phyloP scores from a whole-genome alignment of 208 protist genomes.

The Crithidia brevicula region DNA sequence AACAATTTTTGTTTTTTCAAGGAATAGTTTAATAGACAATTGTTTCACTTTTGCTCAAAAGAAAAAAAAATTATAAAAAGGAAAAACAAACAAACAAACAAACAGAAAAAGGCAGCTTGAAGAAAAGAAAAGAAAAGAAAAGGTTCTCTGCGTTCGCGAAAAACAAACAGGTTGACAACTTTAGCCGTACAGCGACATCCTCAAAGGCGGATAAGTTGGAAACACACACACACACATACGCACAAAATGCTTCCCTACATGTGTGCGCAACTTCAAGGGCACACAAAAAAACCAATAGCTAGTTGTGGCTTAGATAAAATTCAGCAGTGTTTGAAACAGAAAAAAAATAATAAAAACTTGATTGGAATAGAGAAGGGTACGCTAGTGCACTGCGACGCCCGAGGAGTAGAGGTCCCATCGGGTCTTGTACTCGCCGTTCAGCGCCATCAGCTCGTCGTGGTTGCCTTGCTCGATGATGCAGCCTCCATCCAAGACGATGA shows the following conservation, averaged over 20 bases:
- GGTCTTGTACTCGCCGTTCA: slow-evolving; percentile 69
- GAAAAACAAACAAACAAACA: neutral
- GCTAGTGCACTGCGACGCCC: slow-evolving; percentile 11
- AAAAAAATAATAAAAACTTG: neutral
- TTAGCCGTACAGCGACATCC: too few relatives aligned
- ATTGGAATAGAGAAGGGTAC: too few relatives aligned
- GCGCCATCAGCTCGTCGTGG: slow-evolving; percentile 83
- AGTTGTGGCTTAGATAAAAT: too few relatives aligned
- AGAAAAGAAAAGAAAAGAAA: slow-evolving; percentile 5
- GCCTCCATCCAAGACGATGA: slow-evolving; percentile 69
- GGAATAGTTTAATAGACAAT: too few relatives aligned
- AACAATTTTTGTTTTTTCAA: too few relatives aligned
- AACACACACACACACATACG: too few relatives aligned
- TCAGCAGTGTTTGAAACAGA: neutral
- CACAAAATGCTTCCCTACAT: too few relatives aligned
- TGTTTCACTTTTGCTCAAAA: too few relatives aligned
- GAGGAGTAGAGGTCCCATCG: slow-evolving; percentile 66
- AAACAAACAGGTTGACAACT: neutral
- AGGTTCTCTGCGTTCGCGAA: neutral
- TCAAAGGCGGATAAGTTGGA: too few relatives aligned
- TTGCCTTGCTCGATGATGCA: slow-evolving; percentile 73
- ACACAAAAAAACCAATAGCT: too few relatives aligned
- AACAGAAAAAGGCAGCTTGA: neutral
- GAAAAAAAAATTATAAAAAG: neutral
- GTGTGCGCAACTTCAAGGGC: too few relatives aligned